Percentiles rank a stretch among this genome's conserved stretches.
These are phyloP conservation scores for Yamadazyma sp. DNA, from an alignment of 1,139 yeast genomes.

Conservation along the genomic window DNA sequence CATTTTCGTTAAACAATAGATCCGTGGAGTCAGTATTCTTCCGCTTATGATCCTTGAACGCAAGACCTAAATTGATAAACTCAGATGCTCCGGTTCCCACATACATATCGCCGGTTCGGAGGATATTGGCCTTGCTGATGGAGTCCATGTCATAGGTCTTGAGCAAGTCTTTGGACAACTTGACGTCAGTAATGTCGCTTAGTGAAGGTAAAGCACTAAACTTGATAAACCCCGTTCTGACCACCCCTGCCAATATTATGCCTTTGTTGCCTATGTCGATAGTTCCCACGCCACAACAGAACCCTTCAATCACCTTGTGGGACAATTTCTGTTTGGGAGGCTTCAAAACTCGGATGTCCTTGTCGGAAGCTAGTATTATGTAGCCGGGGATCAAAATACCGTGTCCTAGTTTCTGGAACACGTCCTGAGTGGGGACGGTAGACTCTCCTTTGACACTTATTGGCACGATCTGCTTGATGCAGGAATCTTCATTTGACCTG, in stretches of 20 bases:
- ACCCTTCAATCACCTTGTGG: constrained; percentile 65
- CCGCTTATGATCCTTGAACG: constrained; percentile 41
- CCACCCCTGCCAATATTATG: constrained; percentile 35
- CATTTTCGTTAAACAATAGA: constrained; percentile 56
- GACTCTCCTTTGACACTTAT: constrained; percentile 61
- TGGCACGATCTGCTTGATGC: constrained; percentile 49
- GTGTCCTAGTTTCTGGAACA: constrained; percentile 59
- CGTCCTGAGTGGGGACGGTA: constrained; percentile 61
- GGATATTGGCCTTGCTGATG: constrained; percentile 35
- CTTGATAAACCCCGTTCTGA: constrained; percentile 40
- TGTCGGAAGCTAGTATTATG: constrained; percentile 54
- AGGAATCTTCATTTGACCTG: constrained; percentile 33
- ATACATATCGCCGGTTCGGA: constrained; percentile 73
- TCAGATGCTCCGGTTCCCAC: constrained; percentile 59
- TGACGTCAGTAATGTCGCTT: constrained; percentile 37
- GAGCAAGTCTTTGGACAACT: constrained; percentile 34
- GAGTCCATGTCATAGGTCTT: constrained; percentile 25
- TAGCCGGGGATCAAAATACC: constrained; percentile 67
- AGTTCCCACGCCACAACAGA: constrained; percentile 50
- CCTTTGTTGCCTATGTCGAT: constrained; percentile 30
- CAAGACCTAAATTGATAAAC: constrained; percentile 40
- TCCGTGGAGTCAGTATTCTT: constrained; percentile 37
- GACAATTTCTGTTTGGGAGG: constrained; percentile 62
- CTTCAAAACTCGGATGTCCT: constrained; percentile 64
- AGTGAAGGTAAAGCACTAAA: constrained; percentile 41